These are phyloP conservation scores for Sphaerulina musiva DNA, from an alignment of 2,329 filamentous ascomycete genomes.

Conservation along the genomic window DNA sequence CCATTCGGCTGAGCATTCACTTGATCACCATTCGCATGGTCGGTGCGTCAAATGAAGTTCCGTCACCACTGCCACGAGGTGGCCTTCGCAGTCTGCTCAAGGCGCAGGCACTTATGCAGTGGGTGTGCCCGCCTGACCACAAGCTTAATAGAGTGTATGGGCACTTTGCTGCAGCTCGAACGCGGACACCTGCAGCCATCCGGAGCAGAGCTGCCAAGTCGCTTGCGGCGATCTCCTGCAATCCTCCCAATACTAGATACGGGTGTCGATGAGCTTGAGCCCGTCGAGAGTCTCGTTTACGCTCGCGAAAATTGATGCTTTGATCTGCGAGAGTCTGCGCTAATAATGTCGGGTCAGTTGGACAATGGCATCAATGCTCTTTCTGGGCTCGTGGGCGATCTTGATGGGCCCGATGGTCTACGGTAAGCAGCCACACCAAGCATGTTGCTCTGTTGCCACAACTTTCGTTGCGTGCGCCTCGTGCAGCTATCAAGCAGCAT, in stretches of 20 bases:
- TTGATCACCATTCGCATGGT: constrained; percentile 13
- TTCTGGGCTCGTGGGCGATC: constrained; percentile 85
- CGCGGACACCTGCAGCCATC: constrained; percentile 20
- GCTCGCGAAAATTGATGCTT: constrained; percentile 3
- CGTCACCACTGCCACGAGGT: constrained; percentile 24
- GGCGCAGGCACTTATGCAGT: constrained; percentile 29
- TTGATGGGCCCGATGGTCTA: constrained; percentile 89
- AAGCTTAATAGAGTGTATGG: constrained; percentile 22
- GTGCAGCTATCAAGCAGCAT: constrained; percentile 17
- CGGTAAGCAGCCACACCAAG: constrained; percentile 35
- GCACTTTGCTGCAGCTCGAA: constrained; percentile 22
- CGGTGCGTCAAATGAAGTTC: constrained; percentile 17
- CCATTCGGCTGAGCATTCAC: constrained; percentile 13
- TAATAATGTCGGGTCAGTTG: constrained; percentile 57
- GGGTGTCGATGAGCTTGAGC: constrained; percentile 4
- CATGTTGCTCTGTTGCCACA: constrained; percentile 17
- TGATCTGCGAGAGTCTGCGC: constrained; percentile 25
- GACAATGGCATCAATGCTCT: constrained; percentile 85
- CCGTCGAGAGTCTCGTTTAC: constrained; percentile 3
- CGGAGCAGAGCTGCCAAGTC: constrained; percentile 19
- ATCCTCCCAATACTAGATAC: constrained; percentile 10
- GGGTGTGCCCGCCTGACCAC: constrained; percentile 31
- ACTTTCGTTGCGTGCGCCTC: constrained; percentile 12
- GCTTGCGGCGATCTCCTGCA: constrained; percentile 22
- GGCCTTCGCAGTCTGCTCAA: constrained; percentile 19